These are phyloP conservation scores for Botrytis aclada DNA, from an alignment of 2,329 filamentous ascomycete species.

Conservation along the genomic window DNA sequence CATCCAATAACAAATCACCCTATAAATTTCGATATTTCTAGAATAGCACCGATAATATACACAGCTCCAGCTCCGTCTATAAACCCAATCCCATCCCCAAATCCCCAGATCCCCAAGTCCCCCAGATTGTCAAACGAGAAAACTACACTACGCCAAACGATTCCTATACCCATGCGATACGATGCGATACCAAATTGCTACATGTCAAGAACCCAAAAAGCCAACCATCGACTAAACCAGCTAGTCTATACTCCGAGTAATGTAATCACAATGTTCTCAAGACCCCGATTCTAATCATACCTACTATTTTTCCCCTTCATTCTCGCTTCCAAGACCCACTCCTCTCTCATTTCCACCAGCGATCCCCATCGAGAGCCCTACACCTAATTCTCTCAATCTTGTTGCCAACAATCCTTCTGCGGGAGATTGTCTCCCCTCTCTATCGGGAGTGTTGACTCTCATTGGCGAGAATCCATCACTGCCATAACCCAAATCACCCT, in stretches of 20 bases:
- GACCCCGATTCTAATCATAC: background rate
- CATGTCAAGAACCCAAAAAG: background rate
- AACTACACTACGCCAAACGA: background rate
- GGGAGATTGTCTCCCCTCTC: conserved; percentile 32
- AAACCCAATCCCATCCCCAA: background rate
- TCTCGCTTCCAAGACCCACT: background rate
- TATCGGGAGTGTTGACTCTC: conserved; percentile 32
- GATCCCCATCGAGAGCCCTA: conserved; percentile 46
- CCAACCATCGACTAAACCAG: background rate
- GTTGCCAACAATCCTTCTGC: conserved; percentile 68
- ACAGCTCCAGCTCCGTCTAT: background rate
- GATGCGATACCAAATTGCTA: background rate
- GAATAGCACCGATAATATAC: background rate
- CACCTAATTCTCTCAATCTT: conserved; percentile 53
- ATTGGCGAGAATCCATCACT: conserved; percentile 49
- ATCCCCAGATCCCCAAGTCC: no score
- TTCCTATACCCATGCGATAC: background rate
- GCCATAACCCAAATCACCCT: conserved; percentile 62
- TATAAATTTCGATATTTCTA: background rate
- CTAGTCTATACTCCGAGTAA: background rate
- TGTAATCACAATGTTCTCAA: background rate
- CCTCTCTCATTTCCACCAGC: conserved; percentile 64
- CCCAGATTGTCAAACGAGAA: background rate
- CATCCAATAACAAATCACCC: background rate
- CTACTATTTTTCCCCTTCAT: background rate